Evolutionary conservation across 345 rosid species (phyloP).

Genomic region (Balakata baccata): DNA sequence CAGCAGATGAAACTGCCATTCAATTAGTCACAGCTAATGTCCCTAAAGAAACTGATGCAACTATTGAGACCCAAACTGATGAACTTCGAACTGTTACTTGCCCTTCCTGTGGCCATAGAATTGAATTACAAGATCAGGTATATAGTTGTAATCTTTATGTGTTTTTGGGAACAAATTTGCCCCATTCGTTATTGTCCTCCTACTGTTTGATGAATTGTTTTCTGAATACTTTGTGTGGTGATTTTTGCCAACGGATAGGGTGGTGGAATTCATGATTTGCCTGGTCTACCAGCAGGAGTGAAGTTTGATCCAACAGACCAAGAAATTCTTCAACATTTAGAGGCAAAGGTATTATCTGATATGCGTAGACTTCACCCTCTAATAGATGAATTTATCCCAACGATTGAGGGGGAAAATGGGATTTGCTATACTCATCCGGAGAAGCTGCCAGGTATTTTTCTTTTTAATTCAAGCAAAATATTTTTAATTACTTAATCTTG

Average conservation of each 20-base stretch:
- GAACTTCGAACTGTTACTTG: conserved; percentile 32
- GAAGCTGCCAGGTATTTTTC: conserved; percentile 70
- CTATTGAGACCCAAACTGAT: conserved; percentile 4
- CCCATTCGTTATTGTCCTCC: too few relatives aligned
- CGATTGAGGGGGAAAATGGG: conserved; percentile 82
- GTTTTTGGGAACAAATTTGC: too few relatives aligned
- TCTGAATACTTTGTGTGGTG: neutral
- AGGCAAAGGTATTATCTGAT: conserved; percentile 64
- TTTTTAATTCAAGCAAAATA: too few relatives aligned
- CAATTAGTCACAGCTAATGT: conserved; percentile 20
- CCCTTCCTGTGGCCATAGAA: conserved; percentile 75
- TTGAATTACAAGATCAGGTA: conserved; percentile 67
- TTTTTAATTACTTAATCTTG: too few relatives aligned
- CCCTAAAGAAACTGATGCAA: neutral
- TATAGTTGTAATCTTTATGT: neutral
- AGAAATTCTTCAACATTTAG: conserved; percentile 86
- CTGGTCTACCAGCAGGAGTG: conserved; percentile 90
- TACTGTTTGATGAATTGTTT: neutral
- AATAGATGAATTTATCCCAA: conserved; percentile 78
- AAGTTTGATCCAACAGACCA: conserved; percentile 90
- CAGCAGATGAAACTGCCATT: conserved; percentile 38
- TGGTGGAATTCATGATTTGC: conserved; percentile 60
- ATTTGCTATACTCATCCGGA: conserved; percentile 95
- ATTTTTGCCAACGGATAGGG: conserved; percentile 28
- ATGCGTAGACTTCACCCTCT: conserved; percentile 66